Evolutionary conservation across 345 rosid species (phyloP), one percentile per base, ranked within the genome.

Genomic region (Syzygium jambos): DNA sequence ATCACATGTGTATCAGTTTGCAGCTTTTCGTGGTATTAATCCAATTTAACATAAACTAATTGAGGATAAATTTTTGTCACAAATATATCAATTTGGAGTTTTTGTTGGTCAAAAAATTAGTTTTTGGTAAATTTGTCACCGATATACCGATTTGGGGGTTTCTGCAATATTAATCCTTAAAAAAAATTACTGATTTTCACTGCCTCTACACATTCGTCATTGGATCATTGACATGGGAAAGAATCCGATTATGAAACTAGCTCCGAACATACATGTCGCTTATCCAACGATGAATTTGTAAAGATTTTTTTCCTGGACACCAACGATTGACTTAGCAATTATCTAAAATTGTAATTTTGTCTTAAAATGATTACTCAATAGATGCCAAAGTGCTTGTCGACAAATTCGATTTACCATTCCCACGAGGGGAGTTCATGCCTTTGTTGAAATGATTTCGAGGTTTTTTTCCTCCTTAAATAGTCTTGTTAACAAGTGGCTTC

Each of bases 81-180:
- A 57, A 57, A 57, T 57, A 0, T 57, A 57, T 0, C 0, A 23
- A 4, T 57, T 57, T 0, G 9, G 4, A 57, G 0, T 57, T 57
- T 57, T 0, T 0, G 3, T 3, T 10, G 51, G 11, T 51, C 3
- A 51, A 51, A 51, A 51, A 51, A 10, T 9, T 51, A 51, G 11
- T 51, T 51, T 51, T 12, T 3, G 0, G 10, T 9, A 9, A 56
- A 56, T 4, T 0, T 57, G 4, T 57, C 2, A 57, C 0, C 1
- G 0, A 2, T 56, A 0, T 56, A 9, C 0, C 0, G 0, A 0
- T 56, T 23, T 1, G 0, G 0, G 2, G 1, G 9, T 56, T 56
- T 1, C 9, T 1, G 2, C 23, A 23, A 0, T 23, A 23, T 56
- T 0, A 25, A 10, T 1, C 5, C 46, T 43, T 43, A 56, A 22